Evolutionary conservation across 257 asterid species (phyloP).

Genomic region (Penstemon newberryi): DNA sequence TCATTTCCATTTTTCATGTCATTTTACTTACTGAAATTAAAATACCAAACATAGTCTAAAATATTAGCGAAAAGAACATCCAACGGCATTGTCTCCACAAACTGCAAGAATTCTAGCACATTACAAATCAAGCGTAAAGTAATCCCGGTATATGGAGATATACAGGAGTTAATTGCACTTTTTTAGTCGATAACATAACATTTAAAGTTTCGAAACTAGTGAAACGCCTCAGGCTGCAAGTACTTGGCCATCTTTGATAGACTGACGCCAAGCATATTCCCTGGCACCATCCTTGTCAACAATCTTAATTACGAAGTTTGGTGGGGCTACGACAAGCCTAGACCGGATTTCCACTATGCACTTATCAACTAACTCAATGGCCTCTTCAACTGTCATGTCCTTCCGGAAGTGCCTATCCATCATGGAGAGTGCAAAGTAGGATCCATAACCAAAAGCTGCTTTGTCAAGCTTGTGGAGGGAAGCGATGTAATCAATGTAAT

Average conservation of each 20-base stretch:
- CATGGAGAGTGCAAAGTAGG: conserved; percentile 85
- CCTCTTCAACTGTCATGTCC: conserved; percentile 91
- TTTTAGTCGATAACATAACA: conserved; percentile 9
- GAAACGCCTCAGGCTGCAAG: conserved; percentile 39
- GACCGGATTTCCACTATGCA: conserved; percentile 71
- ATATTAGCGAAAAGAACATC: conserved; percentile 11
- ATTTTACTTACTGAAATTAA: too few species aligned
- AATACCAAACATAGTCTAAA: neutral
- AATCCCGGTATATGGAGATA: conserved; percentile 14
- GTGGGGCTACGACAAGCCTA: conserved; percentile 89
- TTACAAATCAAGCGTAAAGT: conserved; percentile 31
- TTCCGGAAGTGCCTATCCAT: conserved; percentile 87
- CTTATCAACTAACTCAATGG: conserved; percentile 78
- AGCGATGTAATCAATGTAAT: conserved; percentile 79
- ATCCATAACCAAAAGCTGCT: conserved; percentile 91
- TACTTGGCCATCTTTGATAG: conserved; percentile 56
- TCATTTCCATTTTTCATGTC: too few species aligned
- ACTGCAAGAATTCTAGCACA: conserved; percentile 24
- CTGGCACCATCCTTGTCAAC: conserved; percentile 92
- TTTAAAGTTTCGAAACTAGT: conserved; percentile 23
- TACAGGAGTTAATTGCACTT: conserved; percentile 16
- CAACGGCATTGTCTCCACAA: conserved; percentile 18
- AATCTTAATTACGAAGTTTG: conserved; percentile 85
- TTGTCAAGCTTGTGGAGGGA: conserved; percentile 87
- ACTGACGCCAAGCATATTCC: conserved; percentile 75